A percentile compares a stretch with the other conserved stretches of the same genome.
These are phyloP conservation scores for Blastomyces emzantsi DNA, from an alignment of 2,329 filamentous ascomycete genomes.

Conservation along the genomic window DNA sequence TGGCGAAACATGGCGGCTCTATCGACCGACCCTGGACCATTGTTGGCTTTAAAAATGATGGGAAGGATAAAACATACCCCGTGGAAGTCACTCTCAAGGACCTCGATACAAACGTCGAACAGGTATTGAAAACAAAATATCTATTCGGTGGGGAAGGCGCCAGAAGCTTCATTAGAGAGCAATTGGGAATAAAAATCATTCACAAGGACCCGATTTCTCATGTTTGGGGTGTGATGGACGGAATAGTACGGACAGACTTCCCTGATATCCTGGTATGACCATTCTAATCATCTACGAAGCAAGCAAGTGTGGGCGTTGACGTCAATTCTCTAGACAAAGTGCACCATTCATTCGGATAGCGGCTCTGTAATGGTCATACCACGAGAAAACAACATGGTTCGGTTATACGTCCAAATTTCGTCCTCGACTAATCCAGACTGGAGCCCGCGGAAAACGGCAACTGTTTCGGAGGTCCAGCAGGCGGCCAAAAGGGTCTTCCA, in stretches of 20 bases:
- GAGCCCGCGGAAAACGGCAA: slow-evolving; percentile 52
- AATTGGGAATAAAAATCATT: slow-evolving; percentile 44
- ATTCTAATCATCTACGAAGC: slow-evolving; percentile 26
- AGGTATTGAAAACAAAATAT: slow-evolving; percentile 55
- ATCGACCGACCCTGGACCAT: slow-evolving; percentile 56
- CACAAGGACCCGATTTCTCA: slow-evolving; percentile 61
- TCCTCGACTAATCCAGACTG: slow-evolving; percentile 54
- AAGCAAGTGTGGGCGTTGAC: neutral
- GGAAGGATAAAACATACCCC: slow-evolving; percentile 59
- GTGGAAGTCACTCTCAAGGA: slow-evolving; percentile 51
- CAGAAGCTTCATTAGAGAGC: slow-evolving; percentile 55
- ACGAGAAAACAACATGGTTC: slow-evolving; percentile 49
- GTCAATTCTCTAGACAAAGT: slow-evolving; percentile 30
- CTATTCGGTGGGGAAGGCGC: slow-evolving; percentile 64
- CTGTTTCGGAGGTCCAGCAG: slow-evolving; percentile 50
- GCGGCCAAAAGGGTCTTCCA: slow-evolving; percentile 50
- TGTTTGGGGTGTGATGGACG: slow-evolving; percentile 72
- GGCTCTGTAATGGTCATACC: slow-evolving; percentile 81
- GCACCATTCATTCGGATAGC: slow-evolving; percentile 63
- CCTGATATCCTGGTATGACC: slow-evolving; percentile 68
- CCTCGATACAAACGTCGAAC: slow-evolving; percentile 26
- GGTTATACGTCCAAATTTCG: slow-evolving; percentile 49
- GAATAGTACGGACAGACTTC: slow-evolving; percentile 63
- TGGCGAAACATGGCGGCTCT: slow-evolving; percentile 48
- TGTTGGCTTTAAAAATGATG: slow-evolving; percentile 51